Percentiles rank a stretch among this genome's conserved stretches.
phyloP scores from a whole-genome alignment of 352 stramenopile species.

The Globisporangium mamillatum region DNA sequence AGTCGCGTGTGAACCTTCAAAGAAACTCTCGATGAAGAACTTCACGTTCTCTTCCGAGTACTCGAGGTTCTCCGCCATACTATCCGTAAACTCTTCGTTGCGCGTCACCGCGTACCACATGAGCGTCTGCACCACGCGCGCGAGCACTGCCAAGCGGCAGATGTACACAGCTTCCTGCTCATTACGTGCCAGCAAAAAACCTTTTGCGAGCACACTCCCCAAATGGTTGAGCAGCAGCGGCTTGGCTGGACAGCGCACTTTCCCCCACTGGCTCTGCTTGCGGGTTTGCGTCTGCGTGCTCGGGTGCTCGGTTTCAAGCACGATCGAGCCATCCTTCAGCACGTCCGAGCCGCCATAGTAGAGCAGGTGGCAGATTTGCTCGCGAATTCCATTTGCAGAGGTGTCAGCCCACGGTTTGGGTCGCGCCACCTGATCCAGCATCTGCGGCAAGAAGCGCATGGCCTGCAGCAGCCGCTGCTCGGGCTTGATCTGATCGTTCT shows the following conservation, averaged over 20 bases:
- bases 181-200: constrained; percentile 55
- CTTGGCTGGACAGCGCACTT: constrained; percentile 75
- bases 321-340: constrained; percentile 56
- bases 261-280: constrained; percentile 83
- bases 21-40: constrained; percentile 54
- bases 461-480: constrained; percentile 65
- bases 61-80: constrained; percentile 56
- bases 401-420: constrained; percentile 22
- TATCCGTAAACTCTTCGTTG: constrained; percentile 54
- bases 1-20: constrained; percentile 18
- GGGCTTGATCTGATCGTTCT: constrained; percentile 57
- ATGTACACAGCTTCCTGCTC: constrained; percentile 60
- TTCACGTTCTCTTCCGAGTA: constrained; percentile 52
- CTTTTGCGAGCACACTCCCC: constrained; percentile 69
- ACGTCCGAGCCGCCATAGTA: constrained; percentile 78
- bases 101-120: constrained; percentile 72
- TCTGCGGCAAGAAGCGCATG: constrained; percentile 73
- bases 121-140: constrained; percentile 69
- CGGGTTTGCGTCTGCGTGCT: constrained; percentile 85
- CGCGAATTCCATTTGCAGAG: constrained; percentile 27
- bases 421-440: constrained; percentile 57
- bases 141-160: constrained; percentile 61
- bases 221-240: constrained; percentile 73
- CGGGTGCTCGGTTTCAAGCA: constrained; percentile 72
- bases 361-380: constrained; percentile 57